Percentiles rank a stretch among this genome's conserved stretches.
These are phyloP conservation scores for Anisodus tanguticus DNA, from an alignment of 257 asterid species.

Conservation along the genomic window DNA sequence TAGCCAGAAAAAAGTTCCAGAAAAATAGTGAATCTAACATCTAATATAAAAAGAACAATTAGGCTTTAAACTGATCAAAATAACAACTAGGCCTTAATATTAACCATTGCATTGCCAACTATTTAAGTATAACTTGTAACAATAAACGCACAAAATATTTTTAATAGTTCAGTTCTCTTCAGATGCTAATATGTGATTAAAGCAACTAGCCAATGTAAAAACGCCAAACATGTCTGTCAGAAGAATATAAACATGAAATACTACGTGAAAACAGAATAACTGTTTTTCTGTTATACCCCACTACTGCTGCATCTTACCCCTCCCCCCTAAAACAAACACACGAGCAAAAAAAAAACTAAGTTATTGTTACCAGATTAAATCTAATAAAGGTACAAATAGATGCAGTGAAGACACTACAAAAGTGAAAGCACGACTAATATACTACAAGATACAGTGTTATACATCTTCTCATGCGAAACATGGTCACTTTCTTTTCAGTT, in stretches of 20 bases:
- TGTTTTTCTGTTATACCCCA: background rate
- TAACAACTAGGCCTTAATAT: background rate
- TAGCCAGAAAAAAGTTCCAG: background rate
- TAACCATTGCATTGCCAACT: constrained; percentile 4
- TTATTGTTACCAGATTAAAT: background rate
- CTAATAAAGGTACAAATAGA: constrained; percentile 6
- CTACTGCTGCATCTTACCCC: background rate
- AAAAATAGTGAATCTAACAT: background rate
- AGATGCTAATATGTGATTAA: constrained; percentile 15
- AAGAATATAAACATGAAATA: background rate
- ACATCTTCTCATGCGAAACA: constrained; percentile 12
- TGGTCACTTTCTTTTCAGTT: constrained; percentile 1
- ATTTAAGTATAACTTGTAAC: background rate
- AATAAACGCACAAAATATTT: background rate
- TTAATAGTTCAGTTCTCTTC: constrained; percentile 19
- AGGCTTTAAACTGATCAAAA: background rate
- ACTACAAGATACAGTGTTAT: background rate
- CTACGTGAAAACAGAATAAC: constrained; percentile 25
- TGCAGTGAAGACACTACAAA: constrained; percentile 17
- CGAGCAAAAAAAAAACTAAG: background rate
- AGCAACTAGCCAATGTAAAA: constrained; percentile 10
- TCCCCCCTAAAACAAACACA: background rate
- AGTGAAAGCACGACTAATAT: background rate
- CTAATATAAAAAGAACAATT: background rate
- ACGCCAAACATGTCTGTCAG: background rate